Evolutionary conservation across 805 yeast genomes (phyloP), one percentile per base, ranked within the genome.

Genomic region (Ogataea pini): DNA sequence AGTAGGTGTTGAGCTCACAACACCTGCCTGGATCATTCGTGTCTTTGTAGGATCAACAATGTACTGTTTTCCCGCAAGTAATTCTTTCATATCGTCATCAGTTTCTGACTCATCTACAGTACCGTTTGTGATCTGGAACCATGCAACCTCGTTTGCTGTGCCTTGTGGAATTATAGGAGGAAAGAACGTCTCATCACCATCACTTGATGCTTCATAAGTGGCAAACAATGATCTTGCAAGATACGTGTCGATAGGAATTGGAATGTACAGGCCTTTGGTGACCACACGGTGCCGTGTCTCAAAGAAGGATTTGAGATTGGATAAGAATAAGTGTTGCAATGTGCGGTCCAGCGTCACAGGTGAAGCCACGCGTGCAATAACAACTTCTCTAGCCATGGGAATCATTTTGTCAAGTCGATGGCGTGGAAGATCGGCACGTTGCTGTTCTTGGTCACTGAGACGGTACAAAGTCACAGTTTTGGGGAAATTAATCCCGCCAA

Each of bases 121-220:
- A 3, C 83, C 70, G 6, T 78, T 84, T 2, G 79, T 72, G 1
- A 92, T 78, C 55, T 79, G 79, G 66, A 90, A 92, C 97, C 97
- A 92, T 0, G 90, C 96, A 16, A 91, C 77, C 0, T 80, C 72
- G 61, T 90, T 89, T 1, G 87, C 82, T 18, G 73, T 73, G 0
- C 88, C 89, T 2, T 70, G 65, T 0, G 90, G 89, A 2, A 79
- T 67, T 3, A 73, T 68, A 2, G 64, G 64, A 0, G 71, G 71
- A 12, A 60, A 61, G 12, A 60, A 18, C 5, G 32, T 28, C 4
- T 20, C 22, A 6, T 49, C 52, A 17, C 49, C 57, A 22, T 19
- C 42, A 8, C 50, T 51, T 10, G 55, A 36, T 2, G 58, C 43
- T 17, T 61, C 55, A 62, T 72, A 60, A 4, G 72, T 66, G 18